These are phyloP conservation scores for Dissophora ornata DNA, from an alignment of 192 early-diverging fungal species.

Conservation along the genomic window DNA sequence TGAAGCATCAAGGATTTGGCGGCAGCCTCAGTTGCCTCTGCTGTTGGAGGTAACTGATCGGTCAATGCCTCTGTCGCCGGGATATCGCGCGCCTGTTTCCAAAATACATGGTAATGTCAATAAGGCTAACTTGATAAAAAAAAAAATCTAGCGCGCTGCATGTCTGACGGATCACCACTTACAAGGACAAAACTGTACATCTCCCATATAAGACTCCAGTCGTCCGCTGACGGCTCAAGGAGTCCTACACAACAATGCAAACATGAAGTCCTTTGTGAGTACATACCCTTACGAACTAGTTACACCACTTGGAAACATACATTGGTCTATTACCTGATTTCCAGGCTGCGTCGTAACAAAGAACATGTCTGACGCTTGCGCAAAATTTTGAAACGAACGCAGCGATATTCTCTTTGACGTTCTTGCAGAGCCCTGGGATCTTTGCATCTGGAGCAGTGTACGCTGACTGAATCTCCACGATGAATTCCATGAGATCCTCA, in stretches of 20 bases:
- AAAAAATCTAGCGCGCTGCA: too few relatives aligned
- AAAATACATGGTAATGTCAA: too few relatives aligned
- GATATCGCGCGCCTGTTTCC: not conserved
- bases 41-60: not conserved
- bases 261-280: too few relatives aligned
- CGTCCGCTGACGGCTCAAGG: slow-evolving; percentile 7
- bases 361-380: slow-evolving; percentile 16
- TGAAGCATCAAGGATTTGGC: slow-evolving; percentile 5
- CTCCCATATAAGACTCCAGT: slow-evolving; percentile 36
- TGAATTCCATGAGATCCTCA: slow-evolving; percentile 37
- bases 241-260: too few relatives aligned
- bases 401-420: not conserved
- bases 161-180: not conserved
- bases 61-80: not conserved
- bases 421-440: not conserved
- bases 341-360: slow-evolving; percentile 50
- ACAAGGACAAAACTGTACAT: slow-evolving; percentile 44
- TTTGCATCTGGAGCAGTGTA: not conserved
- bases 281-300: too few relatives aligned
- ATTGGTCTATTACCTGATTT: slow-evolving; percentile 22
- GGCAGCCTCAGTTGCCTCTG: not conserved
- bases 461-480: not conserved
- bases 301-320: too few relatives aligned
- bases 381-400: slow-evolving; percentile 23
- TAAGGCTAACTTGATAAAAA: too few relatives aligned